A percentile compares a stretch with the other conserved stretches of the same genome.
These are phyloP conservation scores for Hypericum androsaemum DNA, from an alignment of 345 rosid species.

Conservation along the genomic window DNA sequence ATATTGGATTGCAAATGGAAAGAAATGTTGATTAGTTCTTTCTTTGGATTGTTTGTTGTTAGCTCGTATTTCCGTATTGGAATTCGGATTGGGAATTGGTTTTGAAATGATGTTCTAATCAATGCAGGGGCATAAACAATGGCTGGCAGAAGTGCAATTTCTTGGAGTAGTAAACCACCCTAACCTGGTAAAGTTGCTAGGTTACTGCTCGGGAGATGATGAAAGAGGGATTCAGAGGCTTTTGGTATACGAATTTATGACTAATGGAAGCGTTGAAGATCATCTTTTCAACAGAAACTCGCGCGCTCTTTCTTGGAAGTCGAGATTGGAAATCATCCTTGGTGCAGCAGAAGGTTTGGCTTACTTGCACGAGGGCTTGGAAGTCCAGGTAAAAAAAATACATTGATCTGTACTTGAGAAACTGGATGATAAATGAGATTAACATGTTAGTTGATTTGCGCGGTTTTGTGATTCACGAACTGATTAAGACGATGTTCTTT, in stretches of 20 bases:
- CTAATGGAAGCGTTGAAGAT: conserved; percentile 73
- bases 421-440: not conserved
- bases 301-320: conserved; percentile 52
- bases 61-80: no score
- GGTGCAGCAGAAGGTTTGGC: conserved; percentile 85
- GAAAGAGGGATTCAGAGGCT: conserved; percentile 62
- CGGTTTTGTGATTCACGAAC: no score
- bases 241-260: conserved; percentile 74
- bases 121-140: conserved; percentile 77
- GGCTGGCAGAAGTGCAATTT: conserved; percentile 83
- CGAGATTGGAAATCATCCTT: conserved; percentile 68
- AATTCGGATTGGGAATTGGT: not conserved
- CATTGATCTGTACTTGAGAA: not conserved
- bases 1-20: no score
- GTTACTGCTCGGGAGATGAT: conserved; percentile 53
- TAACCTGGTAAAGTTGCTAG: conserved; percentile 74
- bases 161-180: conserved; percentile 80
- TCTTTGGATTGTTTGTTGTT: no score
- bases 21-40: no score
- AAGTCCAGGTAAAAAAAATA: conserved; percentile 44
- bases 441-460: not conserved
- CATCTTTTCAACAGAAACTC: conserved; percentile 46
- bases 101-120: conserved; percentile 5
- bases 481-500: no score
- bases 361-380: conserved; percentile 64